Percentiles rank a stretch among this genome's conserved stretches.
Evolutionary conservation across 306 rosid genomes (phyloP).

Genomic region (Chamaecrista fasciculata): DNA sequence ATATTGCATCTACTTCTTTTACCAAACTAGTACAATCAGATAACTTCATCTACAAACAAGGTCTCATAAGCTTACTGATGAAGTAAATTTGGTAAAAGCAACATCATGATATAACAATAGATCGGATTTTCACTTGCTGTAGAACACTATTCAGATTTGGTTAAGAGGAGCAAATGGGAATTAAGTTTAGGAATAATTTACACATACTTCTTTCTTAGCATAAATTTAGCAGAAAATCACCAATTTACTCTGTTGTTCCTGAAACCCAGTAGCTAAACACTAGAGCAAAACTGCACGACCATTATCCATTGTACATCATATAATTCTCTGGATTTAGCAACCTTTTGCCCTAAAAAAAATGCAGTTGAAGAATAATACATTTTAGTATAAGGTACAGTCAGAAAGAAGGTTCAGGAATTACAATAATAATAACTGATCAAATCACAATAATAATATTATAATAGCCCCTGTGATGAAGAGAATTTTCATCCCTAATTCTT

Average conservation of each 20-base stretch:
- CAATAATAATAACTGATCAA: no score
- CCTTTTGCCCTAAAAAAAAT: not conserved
- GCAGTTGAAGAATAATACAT: not conserved
- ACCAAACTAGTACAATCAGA: not conserved
- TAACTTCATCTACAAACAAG: not conserved
- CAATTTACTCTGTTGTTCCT: not conserved
- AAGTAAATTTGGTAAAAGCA: slow-evolving; percentile 1
- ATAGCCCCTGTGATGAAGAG: no score
- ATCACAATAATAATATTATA: no score
- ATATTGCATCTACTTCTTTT: not conserved
- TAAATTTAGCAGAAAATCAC: not conserved
- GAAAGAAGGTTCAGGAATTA: no score
- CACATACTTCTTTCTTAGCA: not conserved
- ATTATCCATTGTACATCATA: not conserved
- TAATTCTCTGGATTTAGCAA: not conserved
- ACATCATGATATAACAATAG: not conserved
- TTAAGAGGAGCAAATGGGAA: not conserved
- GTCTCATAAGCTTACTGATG: not conserved
- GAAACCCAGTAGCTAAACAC: not conserved
- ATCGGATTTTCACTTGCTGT: not conserved
- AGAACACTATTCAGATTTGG: not conserved
- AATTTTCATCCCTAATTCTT: not conserved
- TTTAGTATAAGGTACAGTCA: no score
- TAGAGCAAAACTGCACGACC: not conserved
- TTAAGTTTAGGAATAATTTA: not conserved